A percentile compares a stretch with the other conserved stretches of the same genome.
Conservation (phyloP, 805 yeast species). For the Komagataella phaffii region DNA sequence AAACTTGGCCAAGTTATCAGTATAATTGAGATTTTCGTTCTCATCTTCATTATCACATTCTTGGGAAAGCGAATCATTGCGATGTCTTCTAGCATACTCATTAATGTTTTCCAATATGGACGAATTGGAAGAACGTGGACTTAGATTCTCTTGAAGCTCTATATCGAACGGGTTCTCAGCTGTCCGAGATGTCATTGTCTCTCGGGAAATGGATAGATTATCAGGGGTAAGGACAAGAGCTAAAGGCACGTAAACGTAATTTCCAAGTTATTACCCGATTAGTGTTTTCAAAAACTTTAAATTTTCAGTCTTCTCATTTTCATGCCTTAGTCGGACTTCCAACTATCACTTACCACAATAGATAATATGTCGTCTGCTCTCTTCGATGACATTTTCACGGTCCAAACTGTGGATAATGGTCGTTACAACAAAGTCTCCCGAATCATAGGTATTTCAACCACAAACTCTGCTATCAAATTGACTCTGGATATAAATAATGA, state of each 20-base stretch:
- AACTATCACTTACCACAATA: not conserved
- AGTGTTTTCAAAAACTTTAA: not conserved
- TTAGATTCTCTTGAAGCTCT: conserved; percentile 2
- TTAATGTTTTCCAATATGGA: conserved; percentile 18
- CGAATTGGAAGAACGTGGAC: conserved; percentile 10
- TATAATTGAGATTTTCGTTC: conserved; percentile 18
- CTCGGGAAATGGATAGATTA: not conserved
- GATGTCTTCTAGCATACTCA: conserved; percentile 5
- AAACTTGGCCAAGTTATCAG: conserved; percentile 5
- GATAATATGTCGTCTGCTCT: conserved; percentile 51
- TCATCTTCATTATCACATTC: conserved; percentile 11
- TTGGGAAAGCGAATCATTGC: not conserved
- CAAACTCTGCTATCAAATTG: conserved; percentile 67
- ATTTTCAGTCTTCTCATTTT: conserved; percentile 1
- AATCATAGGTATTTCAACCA: conserved; percentile 75
- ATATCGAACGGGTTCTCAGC: conserved; percentile 1
- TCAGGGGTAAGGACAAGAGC: not conserved
- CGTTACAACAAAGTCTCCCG: conserved; percentile 89
- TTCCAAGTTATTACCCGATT: not conserved
- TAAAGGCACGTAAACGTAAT: not conserved
- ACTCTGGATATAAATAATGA: conserved; percentile 87
- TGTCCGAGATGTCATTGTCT: not conserved
- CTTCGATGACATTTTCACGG: conserved; percentile 86
- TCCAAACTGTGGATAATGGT: conserved; percentile 74
- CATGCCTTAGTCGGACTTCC: not conserved